Evolutionary conservation across 2,329 filamentous ascomycete species (phyloP), one percentile per base, ranked within the genome.

Genomic region (Beauveria varroae): DNA sequence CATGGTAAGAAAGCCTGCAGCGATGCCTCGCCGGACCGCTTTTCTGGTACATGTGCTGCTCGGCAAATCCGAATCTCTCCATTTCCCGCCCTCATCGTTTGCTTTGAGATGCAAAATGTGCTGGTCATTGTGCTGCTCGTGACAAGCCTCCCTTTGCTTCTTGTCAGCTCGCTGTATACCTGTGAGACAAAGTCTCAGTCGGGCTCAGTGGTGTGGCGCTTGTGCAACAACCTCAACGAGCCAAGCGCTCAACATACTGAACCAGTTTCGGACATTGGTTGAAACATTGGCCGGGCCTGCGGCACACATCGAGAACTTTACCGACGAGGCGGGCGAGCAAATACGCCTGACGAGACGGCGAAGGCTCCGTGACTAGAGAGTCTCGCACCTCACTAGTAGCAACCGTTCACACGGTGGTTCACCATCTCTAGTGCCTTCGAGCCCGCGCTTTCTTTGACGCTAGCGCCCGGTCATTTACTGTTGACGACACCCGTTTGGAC

Each of bases 91-190:
- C 4, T 65, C 1, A 51, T 66, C 6, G 65, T 68, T 43, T 68
- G 66, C 66, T 70, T 71, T 51, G 69, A 71, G 2, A 76, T 85
- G 3, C 85, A 87, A 67, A 75, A 81, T 41, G 86, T 84, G 83
- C 71, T 85, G 0, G 76, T 73, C 0, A 69, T 85, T 1, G 78
- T 81, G 0, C 67, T 85, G 1, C 67, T 83, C 30, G 72, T 79
- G 1, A 78, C 79, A 0, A 75, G 67, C 3, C 71, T 83, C 16
- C 79, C 80, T 1, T 72, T 79, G 1, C 66, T 81, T 7, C 66
- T 83, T 3, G 76, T 83, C 18, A 71, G 46, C 68, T 80, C 10
- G 76, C 79, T 1, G 75, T 81, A 18, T 60, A 67, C 46, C 65
- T 72, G 10, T 64, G 67, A 5, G 63, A 63, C 1, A 65, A 65